Evolutionary conservation across 2,329 filamentous ascomycete species (phyloP).

Genomic region (Exophiala sp.): DNA sequence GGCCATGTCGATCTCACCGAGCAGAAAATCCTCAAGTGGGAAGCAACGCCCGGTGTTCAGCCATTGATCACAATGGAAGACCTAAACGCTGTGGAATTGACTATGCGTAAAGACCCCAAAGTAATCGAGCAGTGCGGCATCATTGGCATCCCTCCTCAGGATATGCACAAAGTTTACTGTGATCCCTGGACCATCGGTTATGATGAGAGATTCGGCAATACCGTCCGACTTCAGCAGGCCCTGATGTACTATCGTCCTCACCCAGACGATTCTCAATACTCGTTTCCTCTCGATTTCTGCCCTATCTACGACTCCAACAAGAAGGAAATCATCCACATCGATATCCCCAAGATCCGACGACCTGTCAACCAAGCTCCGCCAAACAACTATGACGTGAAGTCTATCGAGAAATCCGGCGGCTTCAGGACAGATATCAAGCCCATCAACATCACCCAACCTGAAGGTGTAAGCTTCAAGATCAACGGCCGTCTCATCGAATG

Average conservation of each 20-base stretch:
- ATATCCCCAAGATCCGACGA: conserved; percentile 72
- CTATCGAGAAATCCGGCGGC: conserved; percentile 69
- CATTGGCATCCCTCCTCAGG: conserved; percentile 71
- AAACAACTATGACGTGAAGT: conserved; percentile 75
- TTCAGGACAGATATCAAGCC: conserved; percentile 79
- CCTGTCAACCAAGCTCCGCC: conserved; percentile 68
- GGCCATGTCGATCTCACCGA: conserved; percentile 71
- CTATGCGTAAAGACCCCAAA: conserved; percentile 72
- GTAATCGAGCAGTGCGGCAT: conserved; percentile 89
- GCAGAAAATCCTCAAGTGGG: conserved; percentile 68
- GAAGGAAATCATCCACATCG: conserved; percentile 74
- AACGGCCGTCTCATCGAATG: conserved; percentile 72
- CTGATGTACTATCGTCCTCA: conserved; percentile 93
- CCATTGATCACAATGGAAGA: conserved; percentile 93
- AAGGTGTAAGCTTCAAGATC: conserved; percentile 81
- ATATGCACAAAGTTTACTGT: conserved; percentile 96
- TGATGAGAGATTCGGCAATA: conserved; percentile 80
- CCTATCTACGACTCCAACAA: conserved; percentile 84
- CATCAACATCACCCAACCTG: conserved; percentile 81
- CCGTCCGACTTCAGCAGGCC: conserved; percentile 79
- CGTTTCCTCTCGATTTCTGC: conserved; percentile 88
- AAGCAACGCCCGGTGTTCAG: conserved; percentile 70
- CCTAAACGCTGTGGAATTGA: conserved; percentile 71
- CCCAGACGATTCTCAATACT: conserved; percentile 82
- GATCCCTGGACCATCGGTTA: conserved; percentile 96